Percentiles rank a stretch among this genome's conserved stretches.
Conservation (phyloP, 1,284 basidiomycete genomes). For the Moesziomyces globuligerus region DNA sequence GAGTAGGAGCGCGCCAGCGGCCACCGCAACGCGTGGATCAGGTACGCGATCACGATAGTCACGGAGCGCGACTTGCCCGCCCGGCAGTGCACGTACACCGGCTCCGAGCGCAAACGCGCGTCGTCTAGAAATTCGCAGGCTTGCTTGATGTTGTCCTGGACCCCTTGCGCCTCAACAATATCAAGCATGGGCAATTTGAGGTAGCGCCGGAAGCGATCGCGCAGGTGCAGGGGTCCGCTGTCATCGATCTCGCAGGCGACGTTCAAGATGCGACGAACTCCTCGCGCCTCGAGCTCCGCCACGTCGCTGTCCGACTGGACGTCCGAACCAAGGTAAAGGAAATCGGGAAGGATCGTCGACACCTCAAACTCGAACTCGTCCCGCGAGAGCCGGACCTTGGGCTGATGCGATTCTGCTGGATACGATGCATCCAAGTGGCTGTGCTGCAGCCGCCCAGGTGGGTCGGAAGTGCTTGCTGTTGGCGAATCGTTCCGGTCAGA, state of each 20-base stretch:
- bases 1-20: slow-evolving; percentile 87
- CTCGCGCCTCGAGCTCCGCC: slow-evolving; percentile 76
- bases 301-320: slow-evolving; percentile 80
- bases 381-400: slow-evolving; percentile 11
- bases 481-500: neutral
- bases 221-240: slow-evolving; percentile 27
- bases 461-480: neutral
- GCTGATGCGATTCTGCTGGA: neutral
- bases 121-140: slow-evolving; percentile 89
- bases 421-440: neutral
- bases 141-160: slow-evolving; percentile 82
- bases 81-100: slow-evolving; percentile 95
- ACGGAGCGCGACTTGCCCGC: slow-evolving; percentile 95
- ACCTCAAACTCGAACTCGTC: slow-evolving; percentile 41
- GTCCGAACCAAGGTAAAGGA: slow-evolving; percentile 90
- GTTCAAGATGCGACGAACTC: slow-evolving; percentile 87
- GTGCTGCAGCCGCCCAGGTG: neutral
- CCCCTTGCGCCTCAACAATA: slow-evolving; percentile 90
- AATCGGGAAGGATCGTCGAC: slow-evolving; percentile 79
- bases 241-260: slow-evolving; percentile 77
- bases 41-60: slow-evolving; percentile 95
- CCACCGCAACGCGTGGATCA: slow-evolving; percentile 97
- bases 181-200: slow-evolving; percentile 89
- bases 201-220: slow-evolving; percentile 78
- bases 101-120: slow-evolving; percentile 83